Percentiles rank a stretch among this genome's conserved stretches.
Evolutionary conservation across 345 rosid species (phyloP).

Genomic region (Trapa bicornis): DNA sequence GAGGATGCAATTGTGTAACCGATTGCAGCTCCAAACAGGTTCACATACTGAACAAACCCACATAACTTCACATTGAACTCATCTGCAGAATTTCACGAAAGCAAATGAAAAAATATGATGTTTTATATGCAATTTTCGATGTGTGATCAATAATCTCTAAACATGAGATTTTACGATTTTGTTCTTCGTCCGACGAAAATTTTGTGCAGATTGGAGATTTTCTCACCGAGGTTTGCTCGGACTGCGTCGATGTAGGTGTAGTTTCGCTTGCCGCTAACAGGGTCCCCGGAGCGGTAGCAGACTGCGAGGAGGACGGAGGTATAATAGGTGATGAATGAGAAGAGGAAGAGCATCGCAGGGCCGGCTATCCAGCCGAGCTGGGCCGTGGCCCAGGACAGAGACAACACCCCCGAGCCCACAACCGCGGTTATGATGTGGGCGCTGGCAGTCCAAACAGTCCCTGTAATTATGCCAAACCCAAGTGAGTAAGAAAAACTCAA

Average conservation of each 20-base stretch:
- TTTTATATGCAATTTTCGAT: too few relatives aligned
- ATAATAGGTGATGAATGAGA: constrained; percentile 64
- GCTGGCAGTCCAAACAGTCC: constrained; percentile 65
- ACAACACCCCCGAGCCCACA: constrained; percentile 68
- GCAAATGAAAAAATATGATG: too few relatives aligned
- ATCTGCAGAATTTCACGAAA: constrained; percentile 13
- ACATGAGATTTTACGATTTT: not conserved
- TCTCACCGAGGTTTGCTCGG: constrained; percentile 42
- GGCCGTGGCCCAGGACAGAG: constrained; percentile 65
- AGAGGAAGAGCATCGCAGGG: constrained; percentile 46
- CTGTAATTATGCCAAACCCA: constrained; percentile 20
- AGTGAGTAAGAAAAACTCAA: too few relatives aligned
- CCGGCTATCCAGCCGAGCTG: constrained; percentile 83
- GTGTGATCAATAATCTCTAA: not conserved
- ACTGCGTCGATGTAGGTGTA: constrained; percentile 70
- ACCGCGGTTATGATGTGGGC: constrained; percentile 67
- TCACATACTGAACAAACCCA: constrained; percentile 34
- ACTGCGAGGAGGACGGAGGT: constrained; percentile 44
- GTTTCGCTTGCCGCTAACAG: constrained; percentile 45
- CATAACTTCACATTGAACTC: constrained; percentile 28
- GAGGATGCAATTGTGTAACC: constrained; percentile 48
- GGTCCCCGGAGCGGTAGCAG: constrained; percentile 65
- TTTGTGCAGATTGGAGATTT: too few relatives aligned
- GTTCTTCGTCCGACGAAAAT: too few relatives aligned
- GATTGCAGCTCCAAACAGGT: constrained; percentile 37